These are phyloP conservation scores for Coleophoma eucalyptorum DNA, from an alignment of 2,329 filamentous ascomycete genomes.

Conservation along the genomic window DNA sequence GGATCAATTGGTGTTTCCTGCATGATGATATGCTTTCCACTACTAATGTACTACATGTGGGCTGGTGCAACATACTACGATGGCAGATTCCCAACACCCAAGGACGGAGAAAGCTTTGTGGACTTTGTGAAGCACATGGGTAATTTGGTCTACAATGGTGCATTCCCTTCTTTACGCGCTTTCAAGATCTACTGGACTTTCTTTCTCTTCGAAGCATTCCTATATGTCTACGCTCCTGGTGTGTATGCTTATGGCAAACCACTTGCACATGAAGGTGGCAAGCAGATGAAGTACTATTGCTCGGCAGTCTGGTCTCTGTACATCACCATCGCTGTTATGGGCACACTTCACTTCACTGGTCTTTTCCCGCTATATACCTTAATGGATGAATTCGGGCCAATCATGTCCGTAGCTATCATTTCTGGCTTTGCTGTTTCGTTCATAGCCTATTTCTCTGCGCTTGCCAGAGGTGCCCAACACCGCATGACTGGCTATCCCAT, in stretches of 20 bases:
- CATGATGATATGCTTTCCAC: constrained; percentile 92
- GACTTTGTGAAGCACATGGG: constrained; percentile 72
- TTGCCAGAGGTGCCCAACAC: constrained; percentile 77
- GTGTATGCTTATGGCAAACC: constrained; percentile 87
- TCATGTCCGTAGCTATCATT: constrained; percentile 89
- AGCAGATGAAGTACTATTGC: constrained; percentile 93
- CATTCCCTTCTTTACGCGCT: constrained; percentile 76
- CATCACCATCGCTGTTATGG: constrained; percentile 69
- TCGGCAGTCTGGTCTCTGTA: constrained; percentile 87
- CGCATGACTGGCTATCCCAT: constrained; percentile 83
- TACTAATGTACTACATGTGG: constrained; percentile 99
- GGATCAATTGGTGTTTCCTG: constrained; percentile 73
- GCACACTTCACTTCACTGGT: constrained; percentile 75
- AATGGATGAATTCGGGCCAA: constrained; percentile 90
- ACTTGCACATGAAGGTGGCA: constrained; percentile 74
- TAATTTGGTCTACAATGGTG: constrained; percentile 73
- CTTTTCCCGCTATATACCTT: constrained; percentile 87
- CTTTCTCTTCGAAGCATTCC: constrained; percentile 76
- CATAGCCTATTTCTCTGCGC: constrained; percentile 81
- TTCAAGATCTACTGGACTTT: constrained; percentile 97
- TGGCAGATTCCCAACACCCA: constrained; percentile 71
- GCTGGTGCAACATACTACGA: constrained; percentile 90
- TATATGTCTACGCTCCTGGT: constrained; percentile 84
- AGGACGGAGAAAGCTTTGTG: constrained; percentile 58
- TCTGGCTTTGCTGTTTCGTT: constrained; percentile 83